Percentiles rank a stretch among this genome's conserved stretches.
phyloP scores from a whole-genome alignment of 805 yeast genomes.

The Cyberlindnera samutprakarnensis region DNA sequence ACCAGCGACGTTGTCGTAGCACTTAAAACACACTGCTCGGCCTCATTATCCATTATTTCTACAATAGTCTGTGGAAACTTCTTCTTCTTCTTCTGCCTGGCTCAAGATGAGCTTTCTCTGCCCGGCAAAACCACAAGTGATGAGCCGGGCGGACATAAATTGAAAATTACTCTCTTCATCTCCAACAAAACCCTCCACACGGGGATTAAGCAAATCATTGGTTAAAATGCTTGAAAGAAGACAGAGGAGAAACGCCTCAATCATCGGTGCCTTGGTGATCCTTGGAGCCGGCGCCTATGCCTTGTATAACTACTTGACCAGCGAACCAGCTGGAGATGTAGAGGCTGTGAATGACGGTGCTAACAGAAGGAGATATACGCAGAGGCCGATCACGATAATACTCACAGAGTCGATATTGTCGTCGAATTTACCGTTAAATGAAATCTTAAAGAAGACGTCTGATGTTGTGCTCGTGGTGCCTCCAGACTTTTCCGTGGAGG shows the following conservation, averaged over 20 bases:
- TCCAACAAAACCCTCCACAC: too few relatives aligned
- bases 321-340: not conserved
- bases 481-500: constrained; percentile 20
- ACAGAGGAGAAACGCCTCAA: constrained; percentile 5
- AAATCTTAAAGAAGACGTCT: constrained; percentile 18
- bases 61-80: not conserved
- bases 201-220: too few relatives aligned
- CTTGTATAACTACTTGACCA: constrained; percentile 6
- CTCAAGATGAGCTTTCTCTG: too few relatives aligned
- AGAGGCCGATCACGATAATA: constrained; percentile 17
- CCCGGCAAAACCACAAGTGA: too few relatives aligned
- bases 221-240: too few relatives aligned
- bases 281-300: constrained; percentile 8
- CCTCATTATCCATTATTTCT: constrained; percentile 2
- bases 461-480: constrained; percentile 29
- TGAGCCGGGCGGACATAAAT: too few relatives aligned
- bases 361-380: constrained; percentile 11
- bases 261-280: constrained; percentile 6
- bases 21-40: constrained; percentile 26
- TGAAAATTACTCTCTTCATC: too few relatives aligned
- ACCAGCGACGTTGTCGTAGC: constrained; percentile 40
- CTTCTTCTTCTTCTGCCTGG: not conserved
- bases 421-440: constrained; percentile 19
- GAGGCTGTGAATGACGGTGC: not conserved
- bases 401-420: constrained; percentile 21